Conservation (phyloP, 2,329 filamentous ascomycete genomes). For the Pseudogymnoascus sp. region DNA sequence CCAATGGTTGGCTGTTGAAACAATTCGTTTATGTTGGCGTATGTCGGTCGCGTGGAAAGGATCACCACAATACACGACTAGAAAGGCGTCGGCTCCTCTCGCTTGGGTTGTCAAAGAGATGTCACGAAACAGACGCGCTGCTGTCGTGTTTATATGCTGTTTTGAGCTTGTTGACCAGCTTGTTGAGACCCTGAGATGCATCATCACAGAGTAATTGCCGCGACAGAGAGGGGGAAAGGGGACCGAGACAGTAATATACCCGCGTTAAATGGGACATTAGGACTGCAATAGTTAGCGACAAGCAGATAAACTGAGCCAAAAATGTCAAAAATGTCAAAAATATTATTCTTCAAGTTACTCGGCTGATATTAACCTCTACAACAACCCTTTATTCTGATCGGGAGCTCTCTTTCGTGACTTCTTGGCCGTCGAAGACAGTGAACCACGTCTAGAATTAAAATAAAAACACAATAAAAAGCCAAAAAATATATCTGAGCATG, state of each 20-base stretch:
- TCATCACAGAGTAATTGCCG: neutral
- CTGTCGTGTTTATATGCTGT: slow-evolving; percentile 1
- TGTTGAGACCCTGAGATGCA: neutral
- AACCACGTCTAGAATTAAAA: neutral
- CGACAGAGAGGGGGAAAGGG: neutral
- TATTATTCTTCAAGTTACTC: neutral
- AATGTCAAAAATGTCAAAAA: neutral
- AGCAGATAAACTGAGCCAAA: neutral
- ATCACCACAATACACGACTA: neutral
- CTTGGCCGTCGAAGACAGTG: neutral
- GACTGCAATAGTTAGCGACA: neutral
- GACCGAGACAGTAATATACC: neutral
- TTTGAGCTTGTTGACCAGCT: neutral
- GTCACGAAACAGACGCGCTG: slow-evolving; percentile 8
- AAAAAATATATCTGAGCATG: slow-evolving; percentile 9
- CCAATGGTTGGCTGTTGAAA: slow-evolving; percentile 9
- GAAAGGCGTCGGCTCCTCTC: slow-evolving; percentile 1
- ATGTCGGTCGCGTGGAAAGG: neutral
- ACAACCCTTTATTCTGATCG: neutral
- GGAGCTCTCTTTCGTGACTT: neutral
- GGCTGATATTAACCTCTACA: too few relatives aligned
- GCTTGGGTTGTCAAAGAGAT: neutral
- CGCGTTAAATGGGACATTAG: neutral
- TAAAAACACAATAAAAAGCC: neutral
- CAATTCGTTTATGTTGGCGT: neutral